These are phyloP conservation scores for Solanum rostratum DNA, from an alignment of 257 asterid genomes.

Conservation along the genomic window DNA sequence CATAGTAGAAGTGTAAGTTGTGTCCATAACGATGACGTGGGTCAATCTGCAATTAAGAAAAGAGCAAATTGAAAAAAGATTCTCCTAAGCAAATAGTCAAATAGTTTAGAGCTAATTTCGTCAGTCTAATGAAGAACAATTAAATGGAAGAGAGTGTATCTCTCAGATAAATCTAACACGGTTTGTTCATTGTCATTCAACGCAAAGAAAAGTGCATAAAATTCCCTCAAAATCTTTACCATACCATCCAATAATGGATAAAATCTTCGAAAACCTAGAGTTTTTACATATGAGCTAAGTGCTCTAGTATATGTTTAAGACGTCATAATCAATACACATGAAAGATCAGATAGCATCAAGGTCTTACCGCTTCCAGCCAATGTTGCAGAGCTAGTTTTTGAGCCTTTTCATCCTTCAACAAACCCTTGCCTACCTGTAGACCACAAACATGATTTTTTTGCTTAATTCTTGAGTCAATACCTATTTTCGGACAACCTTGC, in stretches of 20 bases:
- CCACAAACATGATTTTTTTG: neutral
- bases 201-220: neutral
- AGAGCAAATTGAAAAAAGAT: neutral
- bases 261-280: neutral
- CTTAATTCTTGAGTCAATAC: neutral
- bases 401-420: conserved; percentile 57
- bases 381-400: conserved; percentile 71
- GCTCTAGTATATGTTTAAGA: neutral
- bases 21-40: conserved; percentile 80
- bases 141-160: neutral
- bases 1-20: conserved; percentile 57
- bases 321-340: neutral
- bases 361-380: conserved; percentile 76
- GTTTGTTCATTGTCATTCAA: neutral
- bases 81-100: neutral
- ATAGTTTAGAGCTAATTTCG: neutral
- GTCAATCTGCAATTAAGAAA: conserved; percentile 39
- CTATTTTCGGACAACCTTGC: neutral
- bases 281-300: neutral
- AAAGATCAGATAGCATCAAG: neutral
- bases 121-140: neutral
- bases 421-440: conserved; percentile 61
- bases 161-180: neutral
- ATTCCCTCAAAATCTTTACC: neutral
- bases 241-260: neutral